These are phyloP conservation scores for Solanum megistacrolobum DNA, from an alignment of 257 asterid genomes.

Conservation along the genomic window DNA sequence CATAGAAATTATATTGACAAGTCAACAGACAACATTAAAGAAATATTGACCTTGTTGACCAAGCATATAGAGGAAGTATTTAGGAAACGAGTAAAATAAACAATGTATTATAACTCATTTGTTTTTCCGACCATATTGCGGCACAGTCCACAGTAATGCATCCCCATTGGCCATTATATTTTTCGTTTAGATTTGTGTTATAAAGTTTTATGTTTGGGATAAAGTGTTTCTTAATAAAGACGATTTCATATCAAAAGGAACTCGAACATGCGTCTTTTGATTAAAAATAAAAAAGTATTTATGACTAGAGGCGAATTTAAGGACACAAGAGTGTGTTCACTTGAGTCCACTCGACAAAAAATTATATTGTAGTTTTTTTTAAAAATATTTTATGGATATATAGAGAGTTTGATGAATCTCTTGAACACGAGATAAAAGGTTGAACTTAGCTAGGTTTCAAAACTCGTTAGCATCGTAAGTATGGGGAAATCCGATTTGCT, in stretches of 20 bases:
- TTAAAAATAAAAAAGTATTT: too few species aligned
- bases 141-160: not conserved
- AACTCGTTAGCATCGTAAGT: not conserved
- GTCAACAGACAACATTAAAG: not conserved
- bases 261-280: fast-evolving
- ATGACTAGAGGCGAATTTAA: too few species aligned
- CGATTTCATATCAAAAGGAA: too few species aligned
- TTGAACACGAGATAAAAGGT: not conserved
- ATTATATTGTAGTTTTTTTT: fast-evolving
- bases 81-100: not conserved
- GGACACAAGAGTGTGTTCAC: not conserved
- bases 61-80: not conserved
- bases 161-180: not conserved
- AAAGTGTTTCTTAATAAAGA: too few species aligned
- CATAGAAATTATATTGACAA: not conserved
- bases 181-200: not conserved
- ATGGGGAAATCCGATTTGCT: fast-evolving
- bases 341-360: not conserved
- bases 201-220: fast-evolving
- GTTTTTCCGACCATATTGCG: not conserved
- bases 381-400: not conserved
- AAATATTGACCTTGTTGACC: not conserved
- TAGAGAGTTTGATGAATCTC: not conserved
- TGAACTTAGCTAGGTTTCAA: not conserved
- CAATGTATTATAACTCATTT: not conserved